A percentile compares a stretch with the other conserved stretches of the same genome.
Conservation (phyloP, 208 protist genomes). For the Crithidia sp. region DNA sequence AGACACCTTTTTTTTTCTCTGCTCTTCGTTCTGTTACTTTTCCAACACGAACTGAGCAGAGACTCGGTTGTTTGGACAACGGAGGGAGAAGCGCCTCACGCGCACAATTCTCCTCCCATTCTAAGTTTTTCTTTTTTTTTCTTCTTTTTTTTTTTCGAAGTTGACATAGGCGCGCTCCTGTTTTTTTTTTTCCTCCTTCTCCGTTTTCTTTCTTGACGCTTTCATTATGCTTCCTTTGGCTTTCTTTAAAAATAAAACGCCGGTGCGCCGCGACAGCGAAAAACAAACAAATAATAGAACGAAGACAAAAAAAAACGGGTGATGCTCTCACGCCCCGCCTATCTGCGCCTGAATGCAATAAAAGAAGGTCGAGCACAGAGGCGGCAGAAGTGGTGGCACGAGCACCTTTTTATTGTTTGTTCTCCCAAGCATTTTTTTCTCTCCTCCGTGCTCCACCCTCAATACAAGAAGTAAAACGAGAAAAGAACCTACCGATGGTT, state of each 20-base stretch:
- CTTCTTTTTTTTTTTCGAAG: not conserved
- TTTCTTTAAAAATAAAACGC: too few species aligned
- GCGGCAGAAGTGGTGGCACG: too few species aligned
- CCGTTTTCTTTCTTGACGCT: too few species aligned
- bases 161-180: too few species aligned
- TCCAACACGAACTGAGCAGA: not conserved
- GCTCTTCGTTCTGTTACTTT: constrained; percentile 7
- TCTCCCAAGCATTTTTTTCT: not conserved
- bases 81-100: too few species aligned
- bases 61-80: too few species aligned
- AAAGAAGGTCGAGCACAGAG: too few species aligned
- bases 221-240: too few species aligned
- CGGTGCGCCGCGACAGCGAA: too few species aligned
- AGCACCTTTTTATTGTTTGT: not conserved
- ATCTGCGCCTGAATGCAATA: too few species aligned
- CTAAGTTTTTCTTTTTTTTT: constrained; percentile 1
- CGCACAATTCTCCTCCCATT: not conserved
- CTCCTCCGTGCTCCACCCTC: not conserved
- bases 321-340: not conserved
- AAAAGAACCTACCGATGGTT: not conserved
- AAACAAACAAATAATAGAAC: too few species aligned
- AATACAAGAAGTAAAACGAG: not conserved
- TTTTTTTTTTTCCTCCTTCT: not conserved
- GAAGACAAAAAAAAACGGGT: not conserved
- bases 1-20: constrained; percentile 6